Conservation (phyloP, 2,329 filamentous ascomycete species). For the Pseudogymnoascus sp. region DNA sequence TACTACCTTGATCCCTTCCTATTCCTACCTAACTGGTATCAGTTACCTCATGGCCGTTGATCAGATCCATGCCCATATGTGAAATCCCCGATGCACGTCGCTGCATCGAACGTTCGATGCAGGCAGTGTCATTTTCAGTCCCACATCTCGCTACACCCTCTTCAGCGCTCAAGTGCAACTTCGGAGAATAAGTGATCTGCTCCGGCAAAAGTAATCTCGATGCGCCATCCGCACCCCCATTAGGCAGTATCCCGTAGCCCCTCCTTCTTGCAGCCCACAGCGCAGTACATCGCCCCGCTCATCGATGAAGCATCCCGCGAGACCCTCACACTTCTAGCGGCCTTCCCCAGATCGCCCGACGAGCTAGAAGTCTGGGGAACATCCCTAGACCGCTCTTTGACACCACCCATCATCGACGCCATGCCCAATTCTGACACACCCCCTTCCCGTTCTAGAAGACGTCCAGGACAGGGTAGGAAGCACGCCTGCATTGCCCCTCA, state of each 20-base stretch:
- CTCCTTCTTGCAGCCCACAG: neutral
- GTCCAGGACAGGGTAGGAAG: neutral
- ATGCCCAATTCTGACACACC: neutral
- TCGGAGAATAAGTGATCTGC: slow-evolving; percentile 4
- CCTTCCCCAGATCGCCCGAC: neutral
- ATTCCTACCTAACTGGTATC: neutral
- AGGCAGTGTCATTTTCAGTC: neutral
- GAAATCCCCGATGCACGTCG: slow-evolving; percentile 3
- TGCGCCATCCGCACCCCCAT: neutral
- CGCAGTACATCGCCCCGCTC: slow-evolving; percentile 2
- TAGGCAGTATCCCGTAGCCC: neutral
- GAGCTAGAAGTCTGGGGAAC: slow-evolving; percentile 3
- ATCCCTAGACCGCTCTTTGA: slow-evolving; percentile 4
- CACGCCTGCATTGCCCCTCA: slow-evolving; percentile 1
- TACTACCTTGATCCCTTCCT: neutral
- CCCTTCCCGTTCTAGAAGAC: slow-evolving; percentile 1
- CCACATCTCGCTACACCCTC: neutral
- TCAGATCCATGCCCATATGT: neutral
- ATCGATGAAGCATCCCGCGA: neutral
- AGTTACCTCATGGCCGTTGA: neutral
- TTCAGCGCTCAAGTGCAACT: neutral
- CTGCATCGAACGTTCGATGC: slow-evolving; percentile 6
- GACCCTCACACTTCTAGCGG: neutral
- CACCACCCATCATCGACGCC: neutral
- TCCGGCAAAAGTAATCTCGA: slow-evolving; percentile 2